Evolutionary conservation across 176 grass and related monocot genomes (phyloP).

Genomic region (Ampelocalamus luodianensis): DNA sequence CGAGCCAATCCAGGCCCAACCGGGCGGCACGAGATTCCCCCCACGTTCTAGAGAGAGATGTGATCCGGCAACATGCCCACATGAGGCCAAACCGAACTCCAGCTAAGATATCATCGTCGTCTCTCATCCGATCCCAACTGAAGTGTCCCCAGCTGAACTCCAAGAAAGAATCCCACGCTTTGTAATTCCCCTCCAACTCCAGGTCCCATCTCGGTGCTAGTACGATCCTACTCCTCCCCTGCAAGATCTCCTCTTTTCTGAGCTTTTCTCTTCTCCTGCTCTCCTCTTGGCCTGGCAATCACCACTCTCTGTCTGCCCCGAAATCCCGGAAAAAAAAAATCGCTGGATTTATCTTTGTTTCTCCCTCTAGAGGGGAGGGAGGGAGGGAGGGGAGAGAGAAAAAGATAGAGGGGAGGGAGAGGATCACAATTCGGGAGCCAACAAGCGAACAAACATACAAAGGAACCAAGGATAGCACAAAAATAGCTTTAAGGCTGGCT

Average conservation of each 20-base stretch:
- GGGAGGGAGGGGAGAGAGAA: background rate
- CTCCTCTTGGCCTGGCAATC: background rate
- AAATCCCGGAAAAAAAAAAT: constrained; percentile 30
- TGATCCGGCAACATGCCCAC: constrained; percentile 40
- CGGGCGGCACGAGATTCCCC: background rate
- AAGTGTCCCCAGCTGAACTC: background rate
- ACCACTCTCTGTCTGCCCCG: background rate
- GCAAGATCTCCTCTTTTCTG: constrained; percentile 18
- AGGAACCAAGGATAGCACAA: constrained; percentile 59
- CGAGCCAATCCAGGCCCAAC: background rate
- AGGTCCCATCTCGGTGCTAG: constrained; percentile 19
- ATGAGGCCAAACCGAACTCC: constrained; percentile 69
- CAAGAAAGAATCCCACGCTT: background rate
- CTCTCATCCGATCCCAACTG: constrained; percentile 2
- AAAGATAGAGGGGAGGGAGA: background rate
- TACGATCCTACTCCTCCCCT: background rate
- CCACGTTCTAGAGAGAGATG: background rate
- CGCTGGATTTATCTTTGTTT: background rate
- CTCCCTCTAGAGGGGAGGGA: background rate
- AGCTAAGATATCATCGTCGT: constrained; percentile 52
- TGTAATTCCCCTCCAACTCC: background rate
- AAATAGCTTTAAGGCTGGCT: constrained; percentile 52
- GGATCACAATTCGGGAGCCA: constrained; percentile 29
- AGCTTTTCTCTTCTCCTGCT: background rate
- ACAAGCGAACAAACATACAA: constrained; percentile 60